Conservation (phyloP, 306 rosid species). For the Coriaria nepalensis region DNA sequence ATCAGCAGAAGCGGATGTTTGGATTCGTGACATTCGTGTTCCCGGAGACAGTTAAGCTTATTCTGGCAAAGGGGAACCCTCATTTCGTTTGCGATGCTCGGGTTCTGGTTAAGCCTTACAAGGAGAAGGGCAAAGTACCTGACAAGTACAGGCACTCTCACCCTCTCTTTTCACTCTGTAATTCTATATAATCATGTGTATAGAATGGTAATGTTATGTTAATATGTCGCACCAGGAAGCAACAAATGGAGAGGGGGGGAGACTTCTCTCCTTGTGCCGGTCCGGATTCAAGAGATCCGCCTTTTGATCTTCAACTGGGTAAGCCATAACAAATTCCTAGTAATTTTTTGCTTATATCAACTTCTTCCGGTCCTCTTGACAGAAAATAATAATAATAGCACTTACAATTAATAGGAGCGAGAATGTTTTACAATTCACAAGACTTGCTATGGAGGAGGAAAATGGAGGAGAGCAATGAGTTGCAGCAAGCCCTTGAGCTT, state of each 20-base stretch:
- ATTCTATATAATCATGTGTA: not conserved
- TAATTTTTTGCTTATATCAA: slow-evolving; percentile 2
- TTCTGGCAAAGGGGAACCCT: slow-evolving; percentile 88
- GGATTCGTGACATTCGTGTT: slow-evolving; percentile 90
- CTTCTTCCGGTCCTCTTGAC: not conserved
- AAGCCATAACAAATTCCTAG: slow-evolving; percentile 5
- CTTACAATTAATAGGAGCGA: slow-evolving; percentile 26
- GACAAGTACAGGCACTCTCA: slow-evolving; percentile 81
- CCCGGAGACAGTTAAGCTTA: slow-evolving; percentile 85
- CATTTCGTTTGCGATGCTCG: slow-evolving; percentile 97
- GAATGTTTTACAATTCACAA: slow-evolving; percentile 74
- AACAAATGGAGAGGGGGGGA: slow-evolving; percentile 75
- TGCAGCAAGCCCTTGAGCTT: slow-evolving; percentile 78
- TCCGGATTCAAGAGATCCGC: slow-evolving; percentile 62
- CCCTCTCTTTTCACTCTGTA: not conserved
- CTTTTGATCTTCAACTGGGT: slow-evolving; percentile 72
- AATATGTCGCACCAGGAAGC: slow-evolving; percentile 49
- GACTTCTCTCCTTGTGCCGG: slow-evolving; percentile 93
- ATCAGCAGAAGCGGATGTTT: slow-evolving; percentile 97
- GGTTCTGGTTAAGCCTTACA: slow-evolving; percentile 96
- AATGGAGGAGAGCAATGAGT: slow-evolving; percentile 80
- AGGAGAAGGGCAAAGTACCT: slow-evolving; percentile 95
- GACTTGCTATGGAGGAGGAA: slow-evolving; percentile 90
- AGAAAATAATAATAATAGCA: no score
- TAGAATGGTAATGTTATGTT: slow-evolving; percentile 1